A percentile compares a stretch with the other conserved stretches of the same genome.
phyloP scores from a whole-genome alignment of 2,329 filamentous ascomycete genomes.

The Pseudocercospora musae region DNA sequence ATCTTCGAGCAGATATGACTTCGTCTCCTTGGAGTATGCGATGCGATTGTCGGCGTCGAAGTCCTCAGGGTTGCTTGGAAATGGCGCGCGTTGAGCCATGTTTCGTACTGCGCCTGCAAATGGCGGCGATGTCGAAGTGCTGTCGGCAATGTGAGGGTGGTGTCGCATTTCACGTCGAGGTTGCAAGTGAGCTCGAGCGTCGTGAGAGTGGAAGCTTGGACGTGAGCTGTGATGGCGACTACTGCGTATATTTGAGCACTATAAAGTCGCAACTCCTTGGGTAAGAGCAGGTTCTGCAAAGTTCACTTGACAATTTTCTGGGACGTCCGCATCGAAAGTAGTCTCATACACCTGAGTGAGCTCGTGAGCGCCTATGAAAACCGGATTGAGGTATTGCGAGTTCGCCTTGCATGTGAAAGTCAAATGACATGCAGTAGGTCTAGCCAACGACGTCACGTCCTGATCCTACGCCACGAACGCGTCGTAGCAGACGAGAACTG shows the following conservation, averaged over 20 bases:
- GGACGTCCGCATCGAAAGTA: background rate
- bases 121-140: background rate
- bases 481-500: background rate
- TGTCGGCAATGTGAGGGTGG: background rate
- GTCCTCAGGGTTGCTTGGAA: conserved; percentile 58
- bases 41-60: conserved; percentile 79
- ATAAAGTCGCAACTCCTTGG: background rate
- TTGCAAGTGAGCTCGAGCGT: background rate
- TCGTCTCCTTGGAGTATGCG: conserved; percentile 78
- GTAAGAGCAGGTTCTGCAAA: background rate
- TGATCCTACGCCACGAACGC: background rate
- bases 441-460: background rate
- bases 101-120: background rate
- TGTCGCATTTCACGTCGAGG: background rate
- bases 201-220: background rate
- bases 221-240: background rate
- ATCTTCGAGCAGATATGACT: conserved; percentile 73
- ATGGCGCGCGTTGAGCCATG: conserved; percentile 34
- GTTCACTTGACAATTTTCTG: background rate
- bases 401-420: background rate
- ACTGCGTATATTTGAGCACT: background rate
- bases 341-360: background rate
- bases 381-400: background rate
- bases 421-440: background rate
- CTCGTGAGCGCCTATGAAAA: background rate